A percentile compares a stretch with the other conserved stretches of the same genome.
Evolutionary conservation across 805 yeast species (phyloP).

Genomic region (Wickerhamomyces strasburgensis): DNA sequence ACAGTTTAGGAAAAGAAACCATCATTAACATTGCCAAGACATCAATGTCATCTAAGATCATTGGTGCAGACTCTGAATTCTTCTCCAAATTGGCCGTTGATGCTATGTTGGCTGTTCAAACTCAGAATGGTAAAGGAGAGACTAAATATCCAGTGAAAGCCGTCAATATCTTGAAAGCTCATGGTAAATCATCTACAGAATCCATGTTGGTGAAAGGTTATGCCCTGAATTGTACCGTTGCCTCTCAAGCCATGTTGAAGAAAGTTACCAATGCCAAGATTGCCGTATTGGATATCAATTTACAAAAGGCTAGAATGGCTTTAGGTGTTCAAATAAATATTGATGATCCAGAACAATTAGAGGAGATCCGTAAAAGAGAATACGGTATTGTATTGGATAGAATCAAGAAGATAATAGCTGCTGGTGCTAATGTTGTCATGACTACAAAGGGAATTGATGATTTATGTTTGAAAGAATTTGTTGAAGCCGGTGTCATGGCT

Average conservation of each 20-base stretch:
- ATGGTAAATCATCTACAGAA: constrained; percentile 89
- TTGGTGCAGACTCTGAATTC: constrained; percentile 89
- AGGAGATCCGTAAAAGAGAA: constrained; percentile 86
- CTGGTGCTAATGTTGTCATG: constrained; percentile 83
- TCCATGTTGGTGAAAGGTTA: constrained; percentile 87
- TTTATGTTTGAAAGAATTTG: constrained; percentile 92
- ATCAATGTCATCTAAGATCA: constrained; percentile 93
- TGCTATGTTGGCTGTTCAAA: constrained; percentile 91
- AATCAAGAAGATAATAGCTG: constrained; percentile 83
- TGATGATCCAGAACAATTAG: constrained; percentile 96
- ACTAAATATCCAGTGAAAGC: constrained; percentile 94
- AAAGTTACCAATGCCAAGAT: constrained; percentile 63
- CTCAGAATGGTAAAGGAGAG: constrained; percentile 84
- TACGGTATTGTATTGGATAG: constrained; percentile 64
- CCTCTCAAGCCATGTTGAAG: constrained; percentile 93
- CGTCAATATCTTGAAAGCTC: constrained; percentile 91
- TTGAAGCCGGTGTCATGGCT: constrained; percentile 84
- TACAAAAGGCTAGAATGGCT: constrained; percentile 96
- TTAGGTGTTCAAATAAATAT: constrained; percentile 96
- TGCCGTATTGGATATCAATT: constrained; percentile 88
- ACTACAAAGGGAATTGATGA: constrained; percentile 96
- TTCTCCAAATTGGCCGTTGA: constrained; percentile 90
- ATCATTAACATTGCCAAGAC: constrained; percentile 91
- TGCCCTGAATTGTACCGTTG: constrained; percentile 94
- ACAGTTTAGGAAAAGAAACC: constrained; percentile 68